phyloP scores from a whole-genome alignment of 2,329 filamentous ascomycete species.

The Podosphaera leucotricha region DNA sequence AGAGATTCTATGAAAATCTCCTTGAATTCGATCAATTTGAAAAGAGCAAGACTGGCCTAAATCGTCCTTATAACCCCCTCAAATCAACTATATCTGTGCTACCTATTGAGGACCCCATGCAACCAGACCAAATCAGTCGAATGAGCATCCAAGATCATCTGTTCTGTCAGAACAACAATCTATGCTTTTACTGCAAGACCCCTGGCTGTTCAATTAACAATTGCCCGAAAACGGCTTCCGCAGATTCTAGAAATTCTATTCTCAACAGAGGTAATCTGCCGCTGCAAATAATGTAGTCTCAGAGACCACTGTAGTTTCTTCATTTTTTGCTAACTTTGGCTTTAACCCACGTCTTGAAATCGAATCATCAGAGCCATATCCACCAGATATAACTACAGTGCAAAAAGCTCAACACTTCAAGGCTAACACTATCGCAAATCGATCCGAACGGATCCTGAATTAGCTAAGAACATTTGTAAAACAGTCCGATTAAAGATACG shows the following conservation, averaged over 20 bases:
- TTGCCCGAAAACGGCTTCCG: not conserved
- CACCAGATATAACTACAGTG: too few species aligned
- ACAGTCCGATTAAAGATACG: too few species aligned
- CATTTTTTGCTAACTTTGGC: too few species aligned
- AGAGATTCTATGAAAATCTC: not conserved
- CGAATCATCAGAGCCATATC: too few species aligned
- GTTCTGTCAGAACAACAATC: not conserved
- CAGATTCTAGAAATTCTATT: not conserved
- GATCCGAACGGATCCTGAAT: too few species aligned
- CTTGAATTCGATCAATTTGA: not conserved
- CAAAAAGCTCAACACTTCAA: too few species aligned
- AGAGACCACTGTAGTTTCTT: too few species aligned
- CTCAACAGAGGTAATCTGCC: not conserved
- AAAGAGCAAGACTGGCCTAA: not conserved
- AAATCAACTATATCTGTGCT: not conserved
- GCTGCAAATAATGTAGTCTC: too few species aligned
- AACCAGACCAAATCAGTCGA: not conserved
- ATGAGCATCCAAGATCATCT: not conserved
- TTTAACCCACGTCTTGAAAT: too few species aligned
- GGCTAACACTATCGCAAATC: too few species aligned
- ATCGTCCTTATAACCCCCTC: not conserved
- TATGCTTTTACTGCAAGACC: not conserved
- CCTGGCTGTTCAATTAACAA: not conserved
- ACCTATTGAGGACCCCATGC: not conserved
- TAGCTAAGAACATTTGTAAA: too few species aligned